Percentiles rank a stretch among this genome's conserved stretches.
Evolutionary conservation across 2,329 filamentous ascomycete species (phyloP).

Genomic region (Aureobasidium subglaciale): DNA sequence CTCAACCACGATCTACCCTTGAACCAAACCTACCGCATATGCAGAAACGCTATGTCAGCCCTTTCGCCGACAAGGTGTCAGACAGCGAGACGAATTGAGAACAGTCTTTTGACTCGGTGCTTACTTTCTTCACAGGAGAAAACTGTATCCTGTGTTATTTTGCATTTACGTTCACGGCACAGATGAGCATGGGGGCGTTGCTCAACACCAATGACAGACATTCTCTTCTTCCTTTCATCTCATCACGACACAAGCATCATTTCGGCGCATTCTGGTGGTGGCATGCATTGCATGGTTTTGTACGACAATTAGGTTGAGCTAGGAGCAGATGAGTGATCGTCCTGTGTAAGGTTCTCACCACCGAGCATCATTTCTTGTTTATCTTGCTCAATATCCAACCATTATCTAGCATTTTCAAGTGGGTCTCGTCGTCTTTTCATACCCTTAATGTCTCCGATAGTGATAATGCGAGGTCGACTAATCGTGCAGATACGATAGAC

Average conservation of each 20-base stretch:
- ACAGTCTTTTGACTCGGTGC: background rate
- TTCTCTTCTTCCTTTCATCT: background rate
- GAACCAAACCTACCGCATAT: conserved; percentile 7
- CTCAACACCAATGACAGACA: background rate
- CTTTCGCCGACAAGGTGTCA: conserved; percentile 4
- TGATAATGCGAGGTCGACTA: background rate
- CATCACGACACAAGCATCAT: too few species aligned
- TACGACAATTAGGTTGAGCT: background rate
- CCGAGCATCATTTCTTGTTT: too few species aligned
- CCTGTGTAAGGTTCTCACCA: too few species aligned
- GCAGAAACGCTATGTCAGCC: conserved; percentile 10
- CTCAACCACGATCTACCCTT: conserved; percentile 6
- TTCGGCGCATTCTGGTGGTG: background rate
- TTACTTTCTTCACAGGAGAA: background rate
- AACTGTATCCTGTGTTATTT: background rate
- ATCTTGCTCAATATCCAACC: background rate
- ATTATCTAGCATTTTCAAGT: background rate
- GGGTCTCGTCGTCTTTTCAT: too few species aligned
- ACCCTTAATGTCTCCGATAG: too few species aligned
- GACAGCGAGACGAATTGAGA: conserved; percentile 8
- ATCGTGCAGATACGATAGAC: background rate
- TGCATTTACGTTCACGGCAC: background rate
- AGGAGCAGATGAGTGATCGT: background rate
- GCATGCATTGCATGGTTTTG: background rate
- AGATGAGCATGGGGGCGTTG: background rate